Conservation (phyloP, 768 basidiomycete species). For the Hericium alpestre region DNA sequence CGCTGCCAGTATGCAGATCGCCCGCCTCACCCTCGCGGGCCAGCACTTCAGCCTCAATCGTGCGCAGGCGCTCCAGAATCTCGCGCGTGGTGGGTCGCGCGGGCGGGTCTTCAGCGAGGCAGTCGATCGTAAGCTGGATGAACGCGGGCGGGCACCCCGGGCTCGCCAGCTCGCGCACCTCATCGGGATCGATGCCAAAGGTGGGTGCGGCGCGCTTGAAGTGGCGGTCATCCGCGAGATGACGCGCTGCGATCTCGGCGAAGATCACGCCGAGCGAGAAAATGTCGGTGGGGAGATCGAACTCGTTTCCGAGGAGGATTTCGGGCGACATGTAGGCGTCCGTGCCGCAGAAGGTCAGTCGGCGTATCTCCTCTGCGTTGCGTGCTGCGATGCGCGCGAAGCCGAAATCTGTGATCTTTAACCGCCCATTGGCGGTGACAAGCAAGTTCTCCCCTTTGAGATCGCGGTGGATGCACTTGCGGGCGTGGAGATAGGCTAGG, state of each 20-base stretch:
- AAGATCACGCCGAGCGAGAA: conserved; percentile 91
- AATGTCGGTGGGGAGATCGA: conserved; percentile 88
- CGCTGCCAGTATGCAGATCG: conserved; percentile 72
- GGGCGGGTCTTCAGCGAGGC: conserved; percentile 53
- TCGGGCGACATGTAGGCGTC: conserved; percentile 97
- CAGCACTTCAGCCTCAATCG: conserved; percentile 79
- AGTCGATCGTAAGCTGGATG: conserved; percentile 68
- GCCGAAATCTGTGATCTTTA: conserved; percentile 99
- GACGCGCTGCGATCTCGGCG: conserved; percentile 79
- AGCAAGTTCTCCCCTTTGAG: conserved; percentile 96
- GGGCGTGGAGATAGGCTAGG: conserved; percentile 93
- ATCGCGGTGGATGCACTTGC: conserved; percentile 82
- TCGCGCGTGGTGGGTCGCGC: conserved; percentile 65
- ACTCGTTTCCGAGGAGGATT: conserved; percentile 83
- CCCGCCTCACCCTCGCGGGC: conserved; percentile 47
- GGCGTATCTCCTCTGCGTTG: conserved; percentile 80
- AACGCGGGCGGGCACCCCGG: conserved; percentile 73
- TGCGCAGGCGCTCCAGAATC: conserved; percentile 68
- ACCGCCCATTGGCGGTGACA: conserved; percentile 85
- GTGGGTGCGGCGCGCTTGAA: conserved; percentile 71
- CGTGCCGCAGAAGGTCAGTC: conserved; percentile 81
- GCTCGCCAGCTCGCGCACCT: conserved; percentile 58
- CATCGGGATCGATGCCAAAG: conserved; percentile 68
- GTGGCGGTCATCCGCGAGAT: conserved; percentile 72
- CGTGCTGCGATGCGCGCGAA: conserved; percentile 91